Base-by-base conservation (phyloP, 2,329 filamentous ascomycete species). In the Rhynchosporium graminicola region DNA sequence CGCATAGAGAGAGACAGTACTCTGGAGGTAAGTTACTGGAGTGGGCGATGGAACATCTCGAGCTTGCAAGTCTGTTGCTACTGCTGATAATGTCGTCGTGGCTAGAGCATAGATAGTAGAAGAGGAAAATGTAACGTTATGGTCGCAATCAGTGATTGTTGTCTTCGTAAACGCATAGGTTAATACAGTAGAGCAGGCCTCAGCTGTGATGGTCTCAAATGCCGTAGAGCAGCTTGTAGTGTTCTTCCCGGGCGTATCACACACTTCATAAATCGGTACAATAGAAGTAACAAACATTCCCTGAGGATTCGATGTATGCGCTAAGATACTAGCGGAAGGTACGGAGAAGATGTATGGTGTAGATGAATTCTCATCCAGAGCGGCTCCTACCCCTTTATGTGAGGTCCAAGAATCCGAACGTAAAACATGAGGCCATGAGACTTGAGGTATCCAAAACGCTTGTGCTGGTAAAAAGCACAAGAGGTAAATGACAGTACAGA, bases 81-180 rank as follows among this genome's bases (percentile, higher is more conserved):
- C 28, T n/a, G 48, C 57, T 31, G 40, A 33, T 7, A 47, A 28
- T 6, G 62, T 64, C 9, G 61, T 57, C 9, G 66, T 70, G 15
- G 60, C 59, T 33, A 72, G 28, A 48, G 64, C 56, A 56, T 68
- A 71, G 43, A 56, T 63, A 29, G 58, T 68, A 3, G 66, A 63
- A 7, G 69, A 68, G 13, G 71, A 72, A 52, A 72, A 72, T 8
- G 69, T 72, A 15, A 72, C 57, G 20, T 59, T 70, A 57, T 70
- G 64, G 36, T 60, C 45, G 45, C 70, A 72, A n/a, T 70, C 66
- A 4, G 51, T 70, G 29, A 72, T 58, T 1, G 68, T 70, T 31
- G 67, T 59, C 8, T 57, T 59, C 3, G 65, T 68, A 42, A 69
- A 72, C 31, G 67, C 69, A 26, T 63, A 68, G 4, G 62, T 68